Evolutionary conservation across 345 rosid species (phyloP).

Genomic region (Gossypium raimondii): DNA sequence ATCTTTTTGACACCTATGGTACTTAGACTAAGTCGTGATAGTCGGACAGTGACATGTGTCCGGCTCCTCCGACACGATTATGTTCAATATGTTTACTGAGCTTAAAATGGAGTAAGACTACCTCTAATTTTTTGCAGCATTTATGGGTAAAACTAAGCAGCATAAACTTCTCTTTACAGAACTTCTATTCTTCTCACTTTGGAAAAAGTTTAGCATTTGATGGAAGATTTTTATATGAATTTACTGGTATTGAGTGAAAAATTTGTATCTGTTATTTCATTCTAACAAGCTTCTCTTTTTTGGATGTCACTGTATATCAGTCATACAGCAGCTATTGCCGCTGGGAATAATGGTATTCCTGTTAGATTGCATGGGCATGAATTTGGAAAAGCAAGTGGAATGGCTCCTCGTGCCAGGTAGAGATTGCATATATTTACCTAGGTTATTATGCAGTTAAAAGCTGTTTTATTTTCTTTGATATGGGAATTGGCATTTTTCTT

Average conservation of each 20-base stretch:
- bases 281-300: background rate
- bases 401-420: slow-evolving; percentile 99
- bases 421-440: slow-evolving; percentile 9
- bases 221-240: background rate
- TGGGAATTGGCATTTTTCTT: background rate
- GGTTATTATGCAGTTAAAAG: background rate
- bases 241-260: background rate
- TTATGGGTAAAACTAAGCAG: background rate
- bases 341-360: slow-evolving; percentile 96
- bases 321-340: slow-evolving; percentile 98
- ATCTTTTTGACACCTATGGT: background rate
- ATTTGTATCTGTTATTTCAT: slow-evolving; percentile 22
- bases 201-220: background rate
- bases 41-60: no score
- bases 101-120: background rate
- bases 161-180: background rate
- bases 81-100: background rate
- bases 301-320: slow-evolving; percentile 34
- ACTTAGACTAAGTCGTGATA: no score
- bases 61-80: no score
- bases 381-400: slow-evolving; percentile 99
- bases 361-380: slow-evolving; percentile 91
- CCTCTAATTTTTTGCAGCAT: background rate
- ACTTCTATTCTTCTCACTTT: background rate
- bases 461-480: slow-evolving; percentile 7